Base-by-base conservation (phyloP, 257 asterid genomes). In the Penstemon newberryi region DNA sequence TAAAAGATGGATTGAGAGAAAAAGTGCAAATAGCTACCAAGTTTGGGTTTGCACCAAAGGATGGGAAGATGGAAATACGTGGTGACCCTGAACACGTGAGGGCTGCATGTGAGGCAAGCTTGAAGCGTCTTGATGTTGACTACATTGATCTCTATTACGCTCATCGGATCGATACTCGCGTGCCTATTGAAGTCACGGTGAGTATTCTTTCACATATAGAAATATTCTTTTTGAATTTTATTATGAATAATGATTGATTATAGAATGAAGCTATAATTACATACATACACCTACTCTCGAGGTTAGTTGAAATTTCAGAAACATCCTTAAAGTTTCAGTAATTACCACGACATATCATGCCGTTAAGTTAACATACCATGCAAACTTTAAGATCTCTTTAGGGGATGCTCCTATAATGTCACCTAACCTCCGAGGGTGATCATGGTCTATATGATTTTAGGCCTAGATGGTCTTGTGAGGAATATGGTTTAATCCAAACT, bases 151-250 rank as follows among this genome's bases (percentile, higher is more conserved):
- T 78, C 65, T 73, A 78, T 42, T 74, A 78, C 38, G 60, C 65
- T 46, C 79, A 78, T 66, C 79, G 82, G 12, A 78, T 78, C 6
- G 82, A 78, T 51, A 73, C 70, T 33, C 70, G 39, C n/a, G 69
- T 78, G 33, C 79, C 82, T 19, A 74, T 78, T 10, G 82, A 78
- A 66, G 38, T 61, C 74, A 78, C 82, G 61, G 82, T 78, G 44
- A 65, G 56, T 65, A 49, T 46, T 43, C 49, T 49, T 66, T 8
- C 60, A 37, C 10, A 42, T 25, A 25, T 2, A 25, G 33, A 25
- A 25, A 25, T 2, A 25, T 25, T 25, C 33, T 25, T 25, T 25
- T 25, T 25, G 33, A 25, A 25, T 25, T 25, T 25, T 25, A 25
- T 25, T 25, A 25, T 25, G 33, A 25, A 25, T 25, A 25, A 25